Base-by-base conservation (phyloP, 495 filamentous ascomycete genomes). In the Xylaria scruposa region DNA sequence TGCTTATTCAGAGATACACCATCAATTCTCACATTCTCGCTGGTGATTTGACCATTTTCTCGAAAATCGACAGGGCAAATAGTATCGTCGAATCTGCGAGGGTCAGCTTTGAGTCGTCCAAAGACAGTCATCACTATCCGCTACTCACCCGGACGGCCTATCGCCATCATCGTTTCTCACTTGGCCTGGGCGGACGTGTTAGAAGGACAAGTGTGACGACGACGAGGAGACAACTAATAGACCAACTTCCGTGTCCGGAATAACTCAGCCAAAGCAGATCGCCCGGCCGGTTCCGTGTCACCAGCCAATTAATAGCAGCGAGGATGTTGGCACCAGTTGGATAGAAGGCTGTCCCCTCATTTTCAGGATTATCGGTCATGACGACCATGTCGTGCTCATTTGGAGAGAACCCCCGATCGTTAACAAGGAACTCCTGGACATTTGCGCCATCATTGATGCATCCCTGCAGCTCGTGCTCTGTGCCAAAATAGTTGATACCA, bases 31-130 rank as follows among this genome's bases (percentile, higher is more conserved):
- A 80, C 26, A 81, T 80, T 49, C 71, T 85, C 83, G 72, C 84
- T 87, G 21, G 81, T 81, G 33, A 90, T 82, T 72, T 90, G 87
- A 7, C 88, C 87, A 44, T 76, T 78, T 10, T 70, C 70, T 71
- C 81, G 77, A 59, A 87, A 89, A 75, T 90, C 88, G 5, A 87
- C 78, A 1, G 88, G 88, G 33, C 86, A 87, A 69, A 90, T 89
- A 0, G 86, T 87, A 62, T 89, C 86, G 64, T 88, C 86, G 67
- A 86, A 85, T 33, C 86, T 84, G 59, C 70, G 47, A 19, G 71
- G 67, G 60, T 81, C 76, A 74, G 73, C 54, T 60, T 9, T 47
- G 21, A 17, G 5, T 33, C 40, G 8, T 10, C 24, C n/a, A 13
- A 3, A 6, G 31, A 46, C 13, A 44, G 42, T n/a, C 17, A 70